Base-by-base conservation (phyloP, 2,329 filamentous ascomycete species). In the Xylaria polymorpha region DNA sequence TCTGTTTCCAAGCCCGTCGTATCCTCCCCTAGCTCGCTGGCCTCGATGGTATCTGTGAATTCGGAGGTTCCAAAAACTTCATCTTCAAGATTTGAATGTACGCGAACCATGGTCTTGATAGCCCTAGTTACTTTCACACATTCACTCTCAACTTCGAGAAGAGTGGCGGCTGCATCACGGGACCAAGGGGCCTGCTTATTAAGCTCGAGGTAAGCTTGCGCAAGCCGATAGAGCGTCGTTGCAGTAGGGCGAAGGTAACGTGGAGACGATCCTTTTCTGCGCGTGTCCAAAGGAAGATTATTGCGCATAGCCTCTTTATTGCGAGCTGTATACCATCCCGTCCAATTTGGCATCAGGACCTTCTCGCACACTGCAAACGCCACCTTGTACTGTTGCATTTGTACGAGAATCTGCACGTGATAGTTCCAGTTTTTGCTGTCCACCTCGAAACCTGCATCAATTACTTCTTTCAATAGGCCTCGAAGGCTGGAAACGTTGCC, bases 401-500 rank as follows among this genome's bases (percentile, higher is more conserved):
- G 82, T 29, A 89, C 88, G 35, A 98, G 87, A 60, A 85, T 80
- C 74, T 91, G 88, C 64, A 97, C 86, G 72, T 92, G 90, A 60
- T 87, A 85, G 77, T 97, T 96, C 94, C 94, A 97, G 73, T 93
- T 94, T 74, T 86, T 86, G 77, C 88, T 90, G 76, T 93, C 91
- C 66, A 98, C 80, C 35, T 83, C 82, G 82, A 95, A 98, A 12
- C 94, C 95, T 48, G 86, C 84, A 1, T 79, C 77, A 9, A 88
- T 82, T 12, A 94, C 82, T n/a, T 85, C 79, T 25, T 84, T 79
- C 35, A 94, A 79, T 18, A 87, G 80, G 8, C 81, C 68, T 5
- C 83, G 77, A 14, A 93, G 81, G 22, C 83, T 85, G 12, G 80
- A 77, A 7, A 81, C 75, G 70, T 89, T 80, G 7, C 78, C 73